Evolutionary conservation across 2,329 filamentous ascomycete genomes (phyloP).

Genomic region (Penicillium crustosum): DNA sequence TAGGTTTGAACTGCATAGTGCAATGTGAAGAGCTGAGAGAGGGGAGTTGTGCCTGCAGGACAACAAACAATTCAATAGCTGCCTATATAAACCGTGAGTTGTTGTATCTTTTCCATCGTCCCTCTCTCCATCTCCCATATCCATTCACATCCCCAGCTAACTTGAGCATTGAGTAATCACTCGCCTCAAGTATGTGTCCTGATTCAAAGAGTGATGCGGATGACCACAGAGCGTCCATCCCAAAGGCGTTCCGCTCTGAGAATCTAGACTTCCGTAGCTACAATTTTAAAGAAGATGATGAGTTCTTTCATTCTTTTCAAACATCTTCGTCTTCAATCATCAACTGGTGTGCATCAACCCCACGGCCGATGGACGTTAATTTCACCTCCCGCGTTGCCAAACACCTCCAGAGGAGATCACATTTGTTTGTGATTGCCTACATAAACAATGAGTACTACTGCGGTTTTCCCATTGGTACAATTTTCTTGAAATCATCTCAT

Average conservation of each 20-base stretch:
- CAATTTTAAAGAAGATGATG: rapidly evolving
- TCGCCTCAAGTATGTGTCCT: not conserved
- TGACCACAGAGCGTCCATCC: rapidly evolving
- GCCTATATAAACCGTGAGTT: not conserved
- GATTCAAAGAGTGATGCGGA: too few species aligned
- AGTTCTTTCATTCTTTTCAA: not conserved
- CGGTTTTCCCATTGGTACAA: not conserved
- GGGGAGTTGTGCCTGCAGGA: not conserved
- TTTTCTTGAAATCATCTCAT: not conserved
- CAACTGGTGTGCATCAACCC: not conserved
- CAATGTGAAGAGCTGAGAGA: not conserved
- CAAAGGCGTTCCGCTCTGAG: not conserved
- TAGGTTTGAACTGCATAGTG: too few species aligned
- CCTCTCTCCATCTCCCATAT: too few species aligned
- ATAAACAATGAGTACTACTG: rapidly evolving
- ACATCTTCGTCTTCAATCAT: not conserved
- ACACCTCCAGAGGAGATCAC: not conserved
- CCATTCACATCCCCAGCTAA: not conserved
- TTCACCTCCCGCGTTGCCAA: not conserved
- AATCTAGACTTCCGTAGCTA: not conserved
- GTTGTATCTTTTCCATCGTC: not conserved
- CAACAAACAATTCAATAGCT: not conserved
- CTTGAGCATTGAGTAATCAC: not conserved
- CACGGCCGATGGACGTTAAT: not conserved
- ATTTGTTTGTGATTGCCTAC: not conserved